These are phyloP conservation scores for Candida maris DNA, from an alignment of 805 yeast species.

Conservation along the genomic window DNA sequence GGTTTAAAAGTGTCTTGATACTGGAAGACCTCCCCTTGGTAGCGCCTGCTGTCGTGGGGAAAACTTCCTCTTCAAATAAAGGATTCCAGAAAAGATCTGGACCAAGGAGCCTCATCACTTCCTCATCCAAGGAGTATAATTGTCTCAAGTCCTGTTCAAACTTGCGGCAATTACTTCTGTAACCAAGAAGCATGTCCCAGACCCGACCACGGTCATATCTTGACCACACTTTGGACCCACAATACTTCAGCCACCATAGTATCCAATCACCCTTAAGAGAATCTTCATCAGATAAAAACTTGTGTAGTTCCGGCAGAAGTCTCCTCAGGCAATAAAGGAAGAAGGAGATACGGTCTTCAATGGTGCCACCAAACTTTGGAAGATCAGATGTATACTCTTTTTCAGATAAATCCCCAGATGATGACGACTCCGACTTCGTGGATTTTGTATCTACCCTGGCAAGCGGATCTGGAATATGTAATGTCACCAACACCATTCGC, in stretches of 20 bases:
- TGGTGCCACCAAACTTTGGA: conserved; percentile 49
- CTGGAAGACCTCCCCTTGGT: conserved; percentile 28
- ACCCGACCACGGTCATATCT: conserved; percentile 78
- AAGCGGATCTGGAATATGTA: conserved; percentile 63
- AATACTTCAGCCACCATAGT: conserved; percentile 91
- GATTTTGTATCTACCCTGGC: conserved; percentile 19
- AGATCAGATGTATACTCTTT: conserved; percentile 22
- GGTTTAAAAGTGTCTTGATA: conserved; percentile 27
- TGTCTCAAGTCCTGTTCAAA: conserved; percentile 24
- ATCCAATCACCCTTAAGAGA: conserved; percentile 82
- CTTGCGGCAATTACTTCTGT: conserved; percentile 44
- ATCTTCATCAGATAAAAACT: conserved; percentile 77
- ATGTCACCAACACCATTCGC: conserved; percentile 66
- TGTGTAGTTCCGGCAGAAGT: conserved; percentile 70
- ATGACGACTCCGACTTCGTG: conserved; percentile 3
- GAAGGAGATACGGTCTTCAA: conserved; percentile 63
- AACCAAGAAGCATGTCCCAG: conserved; percentile 86
- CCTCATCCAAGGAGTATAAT: conserved; percentile 19
- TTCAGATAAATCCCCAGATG: conserved; percentile 11
- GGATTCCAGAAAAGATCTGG: conserved; percentile 65
- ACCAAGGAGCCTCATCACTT: conserved; percentile 36
- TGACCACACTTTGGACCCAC: conserved; percentile 83
- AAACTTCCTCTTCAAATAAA: conserved; percentile 19
- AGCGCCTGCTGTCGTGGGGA: neutral
- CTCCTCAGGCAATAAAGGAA: conserved; percentile 62